Conservation (phyloP, 1,284 basidiomycete genomes). For the Thecaphora thlaspeos region DNA sequence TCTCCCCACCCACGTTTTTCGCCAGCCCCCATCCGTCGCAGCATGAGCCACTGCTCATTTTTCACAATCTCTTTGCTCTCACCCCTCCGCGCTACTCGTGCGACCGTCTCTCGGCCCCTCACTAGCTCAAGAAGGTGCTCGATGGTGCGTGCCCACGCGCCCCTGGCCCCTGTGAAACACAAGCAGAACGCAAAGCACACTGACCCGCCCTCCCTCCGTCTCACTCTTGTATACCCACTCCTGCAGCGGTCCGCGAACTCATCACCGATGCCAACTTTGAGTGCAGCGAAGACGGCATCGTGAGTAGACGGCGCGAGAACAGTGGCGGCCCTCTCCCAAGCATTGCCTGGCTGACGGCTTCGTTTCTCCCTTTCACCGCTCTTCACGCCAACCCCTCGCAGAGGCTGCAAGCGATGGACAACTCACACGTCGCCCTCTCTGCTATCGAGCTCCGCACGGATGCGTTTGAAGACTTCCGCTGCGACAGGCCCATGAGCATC, state of each 20-base stretch:
- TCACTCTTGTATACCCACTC: not conserved
- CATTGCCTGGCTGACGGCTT: too few relatives aligned
- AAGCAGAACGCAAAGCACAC: not conserved
- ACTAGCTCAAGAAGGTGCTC: slow-evolving; percentile 52
- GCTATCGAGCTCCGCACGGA: slow-evolving; percentile 67
- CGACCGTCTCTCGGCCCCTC: not conserved
- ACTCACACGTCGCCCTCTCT: slow-evolving; percentile 97
- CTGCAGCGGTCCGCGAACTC: slow-evolving; percentile 85
- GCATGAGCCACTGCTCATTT: too few relatives aligned
- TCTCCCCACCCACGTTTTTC: too few relatives aligned
- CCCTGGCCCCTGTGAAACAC: not conserved
- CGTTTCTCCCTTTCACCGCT: not conserved
- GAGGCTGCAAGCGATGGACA: slow-evolving; percentile 90
- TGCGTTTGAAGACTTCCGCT: slow-evolving; percentile 68
- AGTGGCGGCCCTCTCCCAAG: too few relatives aligned
- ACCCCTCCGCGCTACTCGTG: too few relatives aligned
- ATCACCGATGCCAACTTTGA: slow-evolving; percentile 98
- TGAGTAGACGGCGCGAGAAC: slow-evolving; percentile 62
- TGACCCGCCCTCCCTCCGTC: not conserved
- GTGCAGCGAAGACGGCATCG: slow-evolving; percentile 89
- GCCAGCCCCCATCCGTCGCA: too few relatives aligned
- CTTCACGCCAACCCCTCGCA: slow-evolving; percentile 2
- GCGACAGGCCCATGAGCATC: slow-evolving; percentile 87
- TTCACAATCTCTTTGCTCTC: too few relatives aligned
- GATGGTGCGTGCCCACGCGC: slow-evolving; percentile 14